Evolutionary conservation across 164 flowering plant genomes (phyloP).

Genomic region (Magnolia kwangsiensis): DNA sequence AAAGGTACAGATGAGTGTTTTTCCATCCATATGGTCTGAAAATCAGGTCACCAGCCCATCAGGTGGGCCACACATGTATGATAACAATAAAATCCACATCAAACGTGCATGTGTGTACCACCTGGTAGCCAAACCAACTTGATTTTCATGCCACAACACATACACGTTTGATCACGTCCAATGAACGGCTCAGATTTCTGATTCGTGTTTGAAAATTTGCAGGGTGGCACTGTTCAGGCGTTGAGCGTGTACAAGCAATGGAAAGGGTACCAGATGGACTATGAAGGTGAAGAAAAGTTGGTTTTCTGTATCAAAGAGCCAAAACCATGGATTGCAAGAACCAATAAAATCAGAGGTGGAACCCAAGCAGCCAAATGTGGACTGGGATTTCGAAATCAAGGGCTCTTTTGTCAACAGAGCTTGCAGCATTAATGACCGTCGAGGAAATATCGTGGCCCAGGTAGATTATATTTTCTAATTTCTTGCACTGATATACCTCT

Average conservation of each 20-base stretch:
- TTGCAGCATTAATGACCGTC: constrained; percentile 53
- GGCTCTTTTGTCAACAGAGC: constrained; percentile 61
- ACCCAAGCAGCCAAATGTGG: constrained; percentile 25
- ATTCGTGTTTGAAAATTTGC: background rate
- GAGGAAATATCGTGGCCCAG: constrained; percentile 61
- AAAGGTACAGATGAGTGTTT: constrained; percentile 35
- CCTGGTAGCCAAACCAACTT: too few relatives aligned
- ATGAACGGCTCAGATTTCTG: too few relatives aligned
- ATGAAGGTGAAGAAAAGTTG: constrained; percentile 47
- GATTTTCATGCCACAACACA: too few relatives aligned
- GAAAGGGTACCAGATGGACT: constrained; percentile 56
- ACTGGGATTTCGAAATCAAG: constrained; percentile 56
- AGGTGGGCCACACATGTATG: background rate
- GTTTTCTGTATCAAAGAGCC: constrained; percentile 68
- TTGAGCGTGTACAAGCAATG: constrained; percentile 55
- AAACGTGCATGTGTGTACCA: too few relatives aligned
- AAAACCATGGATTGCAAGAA: constrained; percentile 28
- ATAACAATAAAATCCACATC: too few relatives aligned
- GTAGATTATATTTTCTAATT: constrained; percentile 24
- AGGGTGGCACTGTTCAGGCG: constrained; percentile 69
- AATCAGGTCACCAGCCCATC: background rate
- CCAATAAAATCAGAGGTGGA: constrained; percentile 34
- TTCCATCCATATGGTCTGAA: background rate
- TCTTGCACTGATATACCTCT: too few relatives aligned
- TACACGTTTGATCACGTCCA: too few relatives aligned